Percentiles rank a stretch among this genome's conserved stretches.
Evolutionary conservation across 2,329 filamentous ascomycete genomes (phyloP).

Genomic region (Aspergillus melleus): DNA sequence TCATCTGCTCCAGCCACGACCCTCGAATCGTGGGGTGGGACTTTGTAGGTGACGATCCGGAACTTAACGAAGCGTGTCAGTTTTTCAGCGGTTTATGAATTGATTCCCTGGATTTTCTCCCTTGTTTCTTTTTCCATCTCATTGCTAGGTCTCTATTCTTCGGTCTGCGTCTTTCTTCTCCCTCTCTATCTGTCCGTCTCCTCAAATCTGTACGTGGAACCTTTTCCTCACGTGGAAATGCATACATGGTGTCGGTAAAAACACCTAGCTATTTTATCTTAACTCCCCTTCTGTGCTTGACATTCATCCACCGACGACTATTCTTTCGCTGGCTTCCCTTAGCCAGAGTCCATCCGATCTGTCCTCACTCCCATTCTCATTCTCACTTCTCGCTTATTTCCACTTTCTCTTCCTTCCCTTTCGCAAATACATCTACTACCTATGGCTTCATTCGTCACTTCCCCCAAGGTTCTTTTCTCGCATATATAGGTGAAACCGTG

Average conservation of each 20-base stretch:
- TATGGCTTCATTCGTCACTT: neutral
- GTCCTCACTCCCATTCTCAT: neutral
- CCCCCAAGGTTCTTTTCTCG: neutral
- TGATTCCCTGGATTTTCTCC: neutral
- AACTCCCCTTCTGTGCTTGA: neutral
- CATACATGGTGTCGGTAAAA: neutral
- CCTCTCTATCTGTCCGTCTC: neutral
- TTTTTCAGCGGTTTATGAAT: conserved; percentile 64
- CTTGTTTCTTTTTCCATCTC: neutral
- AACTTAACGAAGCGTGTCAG: conserved; percentile 72
- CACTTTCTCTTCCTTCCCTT: neutral
- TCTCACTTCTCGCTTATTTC: neutral
- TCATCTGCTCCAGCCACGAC: conserved; percentile 93
- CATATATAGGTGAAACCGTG: no score
- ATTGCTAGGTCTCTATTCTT: neutral
- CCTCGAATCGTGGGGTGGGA: conserved; percentile 95
- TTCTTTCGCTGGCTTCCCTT: neutral
- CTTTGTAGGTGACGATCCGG: conserved; percentile 82
- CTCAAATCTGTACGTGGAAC: neutral
- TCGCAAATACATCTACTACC: neutral
- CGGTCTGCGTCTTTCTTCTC: neutral
- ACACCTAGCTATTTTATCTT: neutral
- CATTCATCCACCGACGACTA: neutral
- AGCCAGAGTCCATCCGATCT: neutral
- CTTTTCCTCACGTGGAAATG: neutral